Conservation (phyloP, 2,329 filamentous ascomycete genomes). For the Botrytis medusae region DNA sequence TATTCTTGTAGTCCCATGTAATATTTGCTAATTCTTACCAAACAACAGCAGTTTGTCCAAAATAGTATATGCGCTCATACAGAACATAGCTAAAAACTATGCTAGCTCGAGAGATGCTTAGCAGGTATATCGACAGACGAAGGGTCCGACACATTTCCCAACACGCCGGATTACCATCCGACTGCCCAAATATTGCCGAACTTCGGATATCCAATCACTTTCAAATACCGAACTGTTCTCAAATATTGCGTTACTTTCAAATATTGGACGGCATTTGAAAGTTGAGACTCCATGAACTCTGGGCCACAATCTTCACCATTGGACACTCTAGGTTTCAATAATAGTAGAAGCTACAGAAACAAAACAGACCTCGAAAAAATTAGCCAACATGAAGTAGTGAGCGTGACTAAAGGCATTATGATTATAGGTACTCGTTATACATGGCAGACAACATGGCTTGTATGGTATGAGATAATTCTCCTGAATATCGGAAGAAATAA, state of each 20-base stretch:
- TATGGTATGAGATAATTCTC: not conserved
- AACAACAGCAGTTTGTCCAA: not conserved
- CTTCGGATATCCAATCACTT: not conserved
- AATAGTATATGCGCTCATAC: not conserved
- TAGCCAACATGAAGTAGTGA: not conserved
- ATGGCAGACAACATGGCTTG: not conserved
- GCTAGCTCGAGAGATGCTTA: not conserved
- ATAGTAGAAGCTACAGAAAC: rapidly evolving
- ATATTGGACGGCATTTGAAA: not conserved
- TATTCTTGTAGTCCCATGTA: no score
- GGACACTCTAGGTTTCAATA: not conserved
- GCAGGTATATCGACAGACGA: not conserved
- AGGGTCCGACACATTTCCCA: not conserved
- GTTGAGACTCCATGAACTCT: not conserved
- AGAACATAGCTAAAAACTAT: not conserved
- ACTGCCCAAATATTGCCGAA: not conserved
- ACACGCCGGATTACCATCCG: not conserved
- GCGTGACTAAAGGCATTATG: rapidly evolving
- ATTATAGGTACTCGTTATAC: not conserved
- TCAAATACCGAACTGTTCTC: not conserved
- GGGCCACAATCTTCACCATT: not conserved
- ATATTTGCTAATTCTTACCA: not conserved
- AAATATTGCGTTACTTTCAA: not conserved
- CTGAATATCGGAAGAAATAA: not conserved
- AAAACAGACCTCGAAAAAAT: rapidly evolving